phyloP scores from a whole-genome alignment of 495 filamentous ascomycete genomes.

The Cudoniella acicularis region DNA sequence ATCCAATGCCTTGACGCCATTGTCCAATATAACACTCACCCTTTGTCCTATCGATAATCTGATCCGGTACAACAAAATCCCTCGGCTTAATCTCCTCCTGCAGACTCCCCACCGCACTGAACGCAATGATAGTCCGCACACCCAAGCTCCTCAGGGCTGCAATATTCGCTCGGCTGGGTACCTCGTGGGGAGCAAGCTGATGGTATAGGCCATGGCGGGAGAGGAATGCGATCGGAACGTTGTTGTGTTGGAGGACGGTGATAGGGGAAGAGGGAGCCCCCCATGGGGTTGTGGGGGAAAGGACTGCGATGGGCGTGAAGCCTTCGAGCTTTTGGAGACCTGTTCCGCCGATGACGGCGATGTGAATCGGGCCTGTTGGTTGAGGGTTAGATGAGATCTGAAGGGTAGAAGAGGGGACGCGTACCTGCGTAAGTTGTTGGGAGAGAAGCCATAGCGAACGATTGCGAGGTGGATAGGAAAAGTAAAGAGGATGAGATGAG shows the following conservation, averaged over 20 bases:
- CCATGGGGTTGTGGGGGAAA: constrained; percentile 82
- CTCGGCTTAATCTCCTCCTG: constrained; percentile 87
- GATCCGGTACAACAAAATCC: constrained; percentile 94
- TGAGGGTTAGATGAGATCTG: neutral
- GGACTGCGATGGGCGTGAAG: constrained; percentile 75
- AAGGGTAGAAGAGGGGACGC: constrained; percentile 7
- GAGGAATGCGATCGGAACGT: constrained; percentile 85
- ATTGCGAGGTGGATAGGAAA: neutral
- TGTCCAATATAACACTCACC: no score
- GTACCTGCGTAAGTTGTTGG: constrained; percentile 53
- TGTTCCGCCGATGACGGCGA: constrained; percentile 96
- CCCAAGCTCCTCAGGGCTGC: constrained; percentile 87
- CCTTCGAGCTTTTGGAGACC: constrained; percentile 68
- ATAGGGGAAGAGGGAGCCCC: constrained; percentile 87
- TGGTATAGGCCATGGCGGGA: constrained; percentile 88
- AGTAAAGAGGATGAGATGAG: neutral
- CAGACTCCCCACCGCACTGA: constrained; percentile 91
- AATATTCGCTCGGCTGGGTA: constrained; percentile 89
- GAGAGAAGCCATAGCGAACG: constrained; percentile 49
- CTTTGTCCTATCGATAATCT: constrained; percentile 97
- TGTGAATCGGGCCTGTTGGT: constrained; percentile 66
- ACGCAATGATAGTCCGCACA: constrained; percentile 85
- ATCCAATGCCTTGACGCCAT: no score
- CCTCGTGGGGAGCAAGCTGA: constrained; percentile 86
- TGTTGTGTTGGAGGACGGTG: constrained; percentile 77